Evolutionary conservation across 345 rosid genomes (phyloP).

Genomic region (Isatis tinctoria): DNA sequence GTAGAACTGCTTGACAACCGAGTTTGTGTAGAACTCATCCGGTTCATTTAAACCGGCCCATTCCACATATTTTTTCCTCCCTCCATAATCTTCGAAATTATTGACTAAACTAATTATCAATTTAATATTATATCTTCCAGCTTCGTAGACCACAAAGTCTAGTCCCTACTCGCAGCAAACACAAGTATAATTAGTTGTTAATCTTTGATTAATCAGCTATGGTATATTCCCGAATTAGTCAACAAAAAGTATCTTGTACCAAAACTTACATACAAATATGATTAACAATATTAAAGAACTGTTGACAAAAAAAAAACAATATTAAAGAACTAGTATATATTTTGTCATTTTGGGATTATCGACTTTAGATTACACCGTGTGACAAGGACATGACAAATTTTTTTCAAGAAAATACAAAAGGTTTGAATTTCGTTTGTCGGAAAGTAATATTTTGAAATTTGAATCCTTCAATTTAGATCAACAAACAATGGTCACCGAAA

Average conservation of each 20-base stretch:
- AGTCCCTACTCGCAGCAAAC: constrained; percentile 44
- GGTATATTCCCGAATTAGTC: neutral
- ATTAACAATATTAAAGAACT: neutral
- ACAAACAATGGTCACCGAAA: neutral
- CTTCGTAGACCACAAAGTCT: constrained; percentile 75
- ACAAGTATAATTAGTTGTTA: neutral
- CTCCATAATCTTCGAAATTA: constrained; percentile 63
- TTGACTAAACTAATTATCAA: constrained; percentile 69
- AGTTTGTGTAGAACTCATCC: constrained; percentile 65
- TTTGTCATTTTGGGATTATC: constrained; percentile 2
- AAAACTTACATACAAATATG: neutral
- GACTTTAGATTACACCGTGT: neutral
- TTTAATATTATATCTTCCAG: constrained; percentile 40
- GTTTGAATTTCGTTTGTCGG: constrained; percentile 18
- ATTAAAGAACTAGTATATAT: neutral
- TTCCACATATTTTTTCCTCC: constrained; percentile 50
- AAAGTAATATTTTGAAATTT: constrained; percentile 26
- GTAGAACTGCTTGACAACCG: constrained; percentile 49
- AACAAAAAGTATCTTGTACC: neutral
- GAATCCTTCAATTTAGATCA: constrained; percentile 15
- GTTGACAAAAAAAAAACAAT: too few species aligned
- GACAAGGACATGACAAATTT: constrained; percentile 7
- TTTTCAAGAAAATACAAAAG: neutral
- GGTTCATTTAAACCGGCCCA: constrained; percentile 51
- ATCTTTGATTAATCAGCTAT: neutral